A percentile compares a stretch with the other conserved stretches of the same genome.
Evolutionary conservation across 495 filamentous ascomycete species (phyloP).

Genomic region (Penicillium lagena): DNA sequence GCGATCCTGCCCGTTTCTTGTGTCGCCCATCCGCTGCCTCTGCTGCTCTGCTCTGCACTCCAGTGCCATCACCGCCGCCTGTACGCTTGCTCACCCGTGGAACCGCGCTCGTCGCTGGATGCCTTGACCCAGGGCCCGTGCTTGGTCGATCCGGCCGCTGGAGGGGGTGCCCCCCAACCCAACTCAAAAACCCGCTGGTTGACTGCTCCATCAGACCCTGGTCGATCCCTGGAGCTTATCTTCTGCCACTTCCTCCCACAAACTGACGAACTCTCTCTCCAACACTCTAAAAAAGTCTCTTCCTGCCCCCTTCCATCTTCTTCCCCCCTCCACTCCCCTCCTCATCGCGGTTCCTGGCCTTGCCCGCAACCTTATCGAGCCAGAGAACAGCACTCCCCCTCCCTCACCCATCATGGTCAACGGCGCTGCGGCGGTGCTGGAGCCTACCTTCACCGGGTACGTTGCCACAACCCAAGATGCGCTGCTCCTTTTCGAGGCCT

Average conservation of each 20-base stretch:
- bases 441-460: conserved; percentile 59
- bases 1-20: too few species aligned
- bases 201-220: conserved; percentile 25
- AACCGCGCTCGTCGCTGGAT: too few species aligned
- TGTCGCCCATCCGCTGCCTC: too few species aligned
- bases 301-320: conserved; percentile 11
- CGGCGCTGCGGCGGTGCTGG: conserved; percentile 39
- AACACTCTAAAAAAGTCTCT: conserved; percentile 5
- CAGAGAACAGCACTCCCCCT: neutral
- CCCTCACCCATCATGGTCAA: conserved; percentile 34
- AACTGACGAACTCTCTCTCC: conserved; percentile 4
- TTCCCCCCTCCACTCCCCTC: conserved; percentile 6
- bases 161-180: neutral
- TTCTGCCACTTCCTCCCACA: neutral
- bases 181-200: conserved; percentile 27
- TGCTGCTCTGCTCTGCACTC: too few species aligned
- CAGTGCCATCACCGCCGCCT: too few species aligned
- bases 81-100: too few species aligned
- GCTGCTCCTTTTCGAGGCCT: conserved; percentile 68
- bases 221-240: conserved; percentile 17
- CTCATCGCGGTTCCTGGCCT: neutral
- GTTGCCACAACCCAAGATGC: conserved; percentile 69
- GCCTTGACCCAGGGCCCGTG: conserved; percentile 25
- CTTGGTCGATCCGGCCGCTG: conserved; percentile 27
- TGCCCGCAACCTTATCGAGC: neutral